Conservation (phyloP, 148 eudicot species). For the Amaranthus cruentus region DNA sequence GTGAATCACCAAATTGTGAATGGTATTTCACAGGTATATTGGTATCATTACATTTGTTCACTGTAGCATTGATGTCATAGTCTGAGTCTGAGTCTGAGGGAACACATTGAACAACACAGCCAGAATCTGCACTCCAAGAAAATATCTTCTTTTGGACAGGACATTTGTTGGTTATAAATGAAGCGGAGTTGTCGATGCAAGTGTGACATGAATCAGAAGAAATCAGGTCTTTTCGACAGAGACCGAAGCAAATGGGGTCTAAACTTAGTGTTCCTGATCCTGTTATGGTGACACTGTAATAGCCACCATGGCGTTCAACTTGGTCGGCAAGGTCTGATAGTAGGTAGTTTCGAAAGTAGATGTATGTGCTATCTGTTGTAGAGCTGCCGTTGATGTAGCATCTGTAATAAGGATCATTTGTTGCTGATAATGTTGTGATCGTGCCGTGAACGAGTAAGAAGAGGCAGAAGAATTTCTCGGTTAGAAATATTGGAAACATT, state of each 20-base stretch:
- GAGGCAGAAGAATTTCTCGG: too few relatives aligned
- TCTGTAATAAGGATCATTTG: neutral
- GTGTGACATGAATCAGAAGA: neutral
- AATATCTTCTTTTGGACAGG: conserved; percentile 8
- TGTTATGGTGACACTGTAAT: neutral
- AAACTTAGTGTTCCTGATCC: neutral
- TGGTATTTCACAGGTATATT: neutral
- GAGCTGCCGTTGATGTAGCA: conserved; percentile 12
- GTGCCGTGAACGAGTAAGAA: too few relatives aligned
- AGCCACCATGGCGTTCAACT: neutral
- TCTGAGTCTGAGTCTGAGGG: neutral
- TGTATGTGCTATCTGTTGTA: conserved; percentile 1
- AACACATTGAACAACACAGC: conserved; percentile 10
- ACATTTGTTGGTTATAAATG: neutral
- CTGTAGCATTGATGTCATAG: neutral
- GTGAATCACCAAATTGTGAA: neutral
- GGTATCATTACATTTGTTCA: neutral
- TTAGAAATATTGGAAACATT: too few relatives aligned
- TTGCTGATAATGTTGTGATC: neutral
- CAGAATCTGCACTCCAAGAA: conserved; percentile 15
- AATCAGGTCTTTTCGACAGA: conserved; percentile 5
- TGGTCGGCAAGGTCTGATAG: neutral
- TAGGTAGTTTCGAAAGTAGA: neutral
- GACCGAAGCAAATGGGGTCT: neutral
- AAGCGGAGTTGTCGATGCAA: neutral